Evolutionary conservation across 164 flowering plant genomes (phyloP), one percentile per base, ranked within the genome.

Genomic region (Sedum album): DNA sequence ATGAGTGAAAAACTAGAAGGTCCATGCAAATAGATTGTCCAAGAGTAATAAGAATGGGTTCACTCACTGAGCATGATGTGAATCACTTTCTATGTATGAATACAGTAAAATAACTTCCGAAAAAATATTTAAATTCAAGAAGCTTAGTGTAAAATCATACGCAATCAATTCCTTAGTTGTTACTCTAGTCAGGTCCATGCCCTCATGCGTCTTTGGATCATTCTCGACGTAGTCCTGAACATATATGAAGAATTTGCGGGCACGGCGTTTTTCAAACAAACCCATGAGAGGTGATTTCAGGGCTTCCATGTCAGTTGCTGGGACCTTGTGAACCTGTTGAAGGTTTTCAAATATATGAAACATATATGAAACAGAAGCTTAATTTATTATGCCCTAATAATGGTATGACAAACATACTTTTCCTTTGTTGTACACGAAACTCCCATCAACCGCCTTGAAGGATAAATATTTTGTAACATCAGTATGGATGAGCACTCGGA

Each of bases 271-370:
- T 71, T 93, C 98, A 83, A 93, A 93, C 62, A 93, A 23, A 15
- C 98, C 98, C 98, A 93, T 91, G 20, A 93, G 83, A 31, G 98
- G 92, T 73, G 96, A 89, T 78, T 84, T 90, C n/a, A 93, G 86
- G 31, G 97, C 97, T 72, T 93, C 98, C 91, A 93, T 82, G 74
- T 89, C 97, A 25, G 84, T 93, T 65, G 98, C 94, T 6, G 98
- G 98, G 44, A 91, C 98, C 83, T 93, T 93, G 84, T 93, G 91
- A 74, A 93, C 75, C 98, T 91, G 72, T 72, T 44, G 72, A 65
- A 38, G 48, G 31, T 26, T 21, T 13, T 33, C 5, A 25, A 28
- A 65, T 10, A 36, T 65, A 35, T 42, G 66, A n/a, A 48, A 30
- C 33, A 17, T 60, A 30, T 21, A 31, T 41, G 41, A 23, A 23